Evolutionary conservation across 495 filamentous ascomycete genomes (phyloP), one percentile per base, ranked within the genome.

Genomic region (Venustampulla echinocandica): DNA sequence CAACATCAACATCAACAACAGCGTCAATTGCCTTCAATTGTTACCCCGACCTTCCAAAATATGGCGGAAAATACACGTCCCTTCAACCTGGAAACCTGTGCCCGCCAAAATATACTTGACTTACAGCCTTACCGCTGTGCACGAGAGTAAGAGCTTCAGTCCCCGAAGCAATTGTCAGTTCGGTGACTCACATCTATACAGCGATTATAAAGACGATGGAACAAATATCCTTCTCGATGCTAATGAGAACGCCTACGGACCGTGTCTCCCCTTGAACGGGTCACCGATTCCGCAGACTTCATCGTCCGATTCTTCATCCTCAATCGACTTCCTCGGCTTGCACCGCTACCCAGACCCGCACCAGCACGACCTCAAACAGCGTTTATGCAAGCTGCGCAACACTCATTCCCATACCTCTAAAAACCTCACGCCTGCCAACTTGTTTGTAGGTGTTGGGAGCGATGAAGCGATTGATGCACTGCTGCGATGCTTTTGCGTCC

Each of bases 141-240:
- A 21, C 69, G 85, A 77, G 85, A 89, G 84, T 87, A 67, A 62
- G 81, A 67, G 36, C 33, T 36, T 51, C 32, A 50, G 53, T 46
- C 49, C 44, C 48, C 48, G 14, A 41, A 20, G 42, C 42, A 44
- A 28, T 35, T 33, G 28, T 9, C 14, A 40, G 23, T 17, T 17
- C 6, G 15, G 6, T 42, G 47, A 51, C 64, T 67, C 27, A 67
- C 40, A 30, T 41, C 11, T 20, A 7, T 25, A 34, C 38, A 94
- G 87, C 74, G 90, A 98, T 76, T 97, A 97, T 74, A 95, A 97
- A 74, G 92, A 98, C 61, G 85, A 98, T 59, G 93, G 92, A 53
- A 94, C 82, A 37, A 97, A 97, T 61, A 82, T 97, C 46, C 80
- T 98, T 22, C 84, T 98, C 47, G 92, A 98, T 60, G 92, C 93